phyloP scores from a whole-genome alignment of 1,284 basidiomycete species.

The Ganoderma lingzhi region DNA sequence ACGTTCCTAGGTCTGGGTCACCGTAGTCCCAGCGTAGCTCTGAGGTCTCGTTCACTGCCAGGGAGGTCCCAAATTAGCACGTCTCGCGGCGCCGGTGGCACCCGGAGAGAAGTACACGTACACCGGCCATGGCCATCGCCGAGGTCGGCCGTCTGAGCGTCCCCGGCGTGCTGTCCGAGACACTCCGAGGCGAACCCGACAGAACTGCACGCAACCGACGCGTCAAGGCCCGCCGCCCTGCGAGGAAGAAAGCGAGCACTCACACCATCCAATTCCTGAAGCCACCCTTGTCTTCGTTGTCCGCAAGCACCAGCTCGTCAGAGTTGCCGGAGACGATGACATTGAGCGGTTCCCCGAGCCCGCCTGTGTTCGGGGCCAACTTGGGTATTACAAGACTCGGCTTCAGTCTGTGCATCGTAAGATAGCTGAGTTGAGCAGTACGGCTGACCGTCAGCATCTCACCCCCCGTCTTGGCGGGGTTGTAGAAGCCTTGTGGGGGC shows the following conservation, averaged over 20 bases:
- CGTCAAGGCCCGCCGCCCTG: conserved; percentile 8
- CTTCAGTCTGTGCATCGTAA: neutral
- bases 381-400: conserved; percentile 5
- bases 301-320: conserved; percentile 74
- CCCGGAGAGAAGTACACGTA: conserved; percentile 44
- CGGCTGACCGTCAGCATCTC: conserved; percentile 55
- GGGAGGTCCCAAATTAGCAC: neutral
- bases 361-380: conserved; percentile 64
- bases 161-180: conserved; percentile 81
- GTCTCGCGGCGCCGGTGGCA: conserved; percentile 5
- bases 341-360: conserved; percentile 92
- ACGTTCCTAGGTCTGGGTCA: conserved; percentile 80
- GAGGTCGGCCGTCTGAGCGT: conserved; percentile 78
- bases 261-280: conserved; percentile 82
- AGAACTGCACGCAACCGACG: conserved; percentile 44
- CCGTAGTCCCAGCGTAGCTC: conserved; percentile 86
- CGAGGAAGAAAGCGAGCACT: conserved; percentile 33
- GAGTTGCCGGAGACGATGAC: conserved; percentile 87
- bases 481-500: conserved; percentile 53
- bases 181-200: conserved; percentile 84
- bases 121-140: conserved; percentile 84
- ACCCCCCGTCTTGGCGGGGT: conserved; percentile 51
- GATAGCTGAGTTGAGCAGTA: neutral
- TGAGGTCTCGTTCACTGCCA: conserved; percentile 76
- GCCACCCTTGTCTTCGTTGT: conserved; percentile 71